These are phyloP conservation scores for Bauhinia variegata DNA, from an alignment of 306 rosid species.

Conservation along the genomic window DNA sequence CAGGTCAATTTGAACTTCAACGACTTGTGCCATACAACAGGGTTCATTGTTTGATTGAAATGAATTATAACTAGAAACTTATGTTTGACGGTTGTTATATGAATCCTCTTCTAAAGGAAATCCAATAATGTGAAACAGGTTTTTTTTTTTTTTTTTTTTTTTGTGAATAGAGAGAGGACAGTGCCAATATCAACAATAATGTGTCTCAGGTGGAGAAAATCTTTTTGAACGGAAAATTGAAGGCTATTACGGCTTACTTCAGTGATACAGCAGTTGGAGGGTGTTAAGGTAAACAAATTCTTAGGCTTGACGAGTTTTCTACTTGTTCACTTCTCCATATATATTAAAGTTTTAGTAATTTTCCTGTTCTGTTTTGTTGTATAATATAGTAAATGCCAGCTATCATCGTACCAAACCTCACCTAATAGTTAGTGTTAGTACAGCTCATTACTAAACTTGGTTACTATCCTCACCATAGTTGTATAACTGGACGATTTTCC, in stretches of 20 bases:
- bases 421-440: no score
- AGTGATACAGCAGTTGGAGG: constrained; percentile 41
- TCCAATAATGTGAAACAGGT: constrained; percentile 16
- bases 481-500: no score
- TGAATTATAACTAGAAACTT: constrained; percentile 2
- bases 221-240: constrained; percentile 72
- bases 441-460: no score
- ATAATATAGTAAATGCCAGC: no score
- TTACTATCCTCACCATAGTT: no score
- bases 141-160: no score
- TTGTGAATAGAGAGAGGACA: no score
- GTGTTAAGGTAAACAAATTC: constrained; percentile 20
- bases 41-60: not conserved
- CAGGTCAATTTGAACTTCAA: constrained; percentile 17
- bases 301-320: no score
- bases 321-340: no score
- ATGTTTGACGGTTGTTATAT: not conserved
- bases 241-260: constrained; percentile 92
- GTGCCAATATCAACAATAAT: constrained; percentile 13
- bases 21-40: not conserved
- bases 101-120: constrained; percentile 18
- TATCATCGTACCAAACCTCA: no score
- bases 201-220: constrained; percentile 77
- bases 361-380: no score
- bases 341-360: no score